phyloP scores from a whole-genome alignment of 331 rosid genomes.

The Spiraea crenata region DNA sequence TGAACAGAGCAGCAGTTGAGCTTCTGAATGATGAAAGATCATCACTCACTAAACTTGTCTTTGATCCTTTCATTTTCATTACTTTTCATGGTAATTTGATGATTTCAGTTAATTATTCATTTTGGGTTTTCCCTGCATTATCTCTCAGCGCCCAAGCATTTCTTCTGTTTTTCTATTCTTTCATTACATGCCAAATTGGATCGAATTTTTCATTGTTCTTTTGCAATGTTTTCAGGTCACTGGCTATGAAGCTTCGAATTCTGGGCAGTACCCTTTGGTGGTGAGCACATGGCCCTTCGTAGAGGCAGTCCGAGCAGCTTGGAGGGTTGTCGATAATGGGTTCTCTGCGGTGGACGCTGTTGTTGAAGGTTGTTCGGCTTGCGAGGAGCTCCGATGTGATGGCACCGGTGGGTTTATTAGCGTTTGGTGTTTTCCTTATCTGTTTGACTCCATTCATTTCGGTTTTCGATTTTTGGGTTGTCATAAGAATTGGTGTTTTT shows the following conservation, averaged over 20 bases:
- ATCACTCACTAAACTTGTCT: neutral
- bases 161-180: neutral
- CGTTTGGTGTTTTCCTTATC: neutral
- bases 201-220: neutral
- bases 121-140: neutral
- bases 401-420: conserved; percentile 66
- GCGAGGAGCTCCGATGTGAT: conserved; percentile 90
- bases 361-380: conserved; percentile 82
- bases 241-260: conserved; percentile 43
- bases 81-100: conserved; percentile 19
- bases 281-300: conserved; percentile 96
- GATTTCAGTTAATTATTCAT: too few species aligned
- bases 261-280: conserved; percentile 58
- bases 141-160: conserved; percentile 4
- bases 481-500: too few species aligned
- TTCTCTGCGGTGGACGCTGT: conserved; percentile 81
- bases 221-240: conserved; percentile 38
- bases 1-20: neutral
- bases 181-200: neutral
- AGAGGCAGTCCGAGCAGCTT: conserved; percentile 86
- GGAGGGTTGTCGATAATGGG: conserved; percentile 73
- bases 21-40: neutral
- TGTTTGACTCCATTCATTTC: neutral
- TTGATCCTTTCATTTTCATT: neutral
- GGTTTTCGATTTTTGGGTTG: too few species aligned